Conservation (phyloP, 78 protist genomes). For the Dictyostelium discoideum region DNA sequence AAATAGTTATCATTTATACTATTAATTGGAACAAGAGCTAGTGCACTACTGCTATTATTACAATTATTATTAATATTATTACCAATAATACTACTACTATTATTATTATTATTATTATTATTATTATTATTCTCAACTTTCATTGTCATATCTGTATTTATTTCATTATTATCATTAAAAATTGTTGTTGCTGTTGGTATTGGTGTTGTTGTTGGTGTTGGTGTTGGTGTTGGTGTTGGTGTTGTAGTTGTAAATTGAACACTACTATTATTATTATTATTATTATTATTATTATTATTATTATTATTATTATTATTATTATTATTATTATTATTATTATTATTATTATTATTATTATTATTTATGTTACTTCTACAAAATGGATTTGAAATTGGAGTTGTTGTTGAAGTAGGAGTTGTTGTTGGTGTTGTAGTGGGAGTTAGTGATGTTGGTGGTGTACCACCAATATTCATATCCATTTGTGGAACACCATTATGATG, state of each 20-base stretch:
- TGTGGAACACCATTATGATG: background rate
- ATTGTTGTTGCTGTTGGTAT: background rate
- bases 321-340: background rate
- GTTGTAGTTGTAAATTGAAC: background rate
- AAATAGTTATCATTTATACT: background rate
- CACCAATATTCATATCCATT: background rate
- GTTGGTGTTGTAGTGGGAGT: background rate
- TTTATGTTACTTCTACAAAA: background rate
- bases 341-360: no score
- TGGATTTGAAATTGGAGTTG: background rate
- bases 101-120: background rate
- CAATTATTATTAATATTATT: background rate
- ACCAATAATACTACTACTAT: background rate
- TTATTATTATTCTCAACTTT: background rate
- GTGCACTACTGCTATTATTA: slow-evolving; percentile 8
- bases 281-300: background rate
- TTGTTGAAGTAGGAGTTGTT: background rate
- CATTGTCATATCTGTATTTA: background rate
- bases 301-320: background rate
- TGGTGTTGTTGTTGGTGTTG: background rate
- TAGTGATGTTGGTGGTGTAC: background rate
- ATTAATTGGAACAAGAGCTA: slow-evolving; percentile 1
- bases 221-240: background rate
- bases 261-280: background rate
- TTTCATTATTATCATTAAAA: background rate